These are phyloP conservation scores for Alternaria solani DNA, from an alignment of 2,329 filamentous ascomycete genomes.

Conservation along the genomic window DNA sequence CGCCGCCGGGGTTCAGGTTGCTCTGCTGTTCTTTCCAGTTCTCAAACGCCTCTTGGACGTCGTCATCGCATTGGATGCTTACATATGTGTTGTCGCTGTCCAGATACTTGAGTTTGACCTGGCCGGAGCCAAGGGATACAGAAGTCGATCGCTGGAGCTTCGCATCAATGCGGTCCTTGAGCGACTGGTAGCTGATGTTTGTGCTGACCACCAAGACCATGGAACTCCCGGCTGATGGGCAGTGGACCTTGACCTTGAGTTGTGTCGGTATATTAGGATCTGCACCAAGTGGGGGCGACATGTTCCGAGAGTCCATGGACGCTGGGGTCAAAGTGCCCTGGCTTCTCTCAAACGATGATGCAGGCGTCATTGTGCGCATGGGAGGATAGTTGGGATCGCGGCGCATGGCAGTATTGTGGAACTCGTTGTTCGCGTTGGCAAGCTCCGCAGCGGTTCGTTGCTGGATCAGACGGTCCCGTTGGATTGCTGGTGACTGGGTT, in stretches of 20 bases:
- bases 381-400: conserved; percentile 41
- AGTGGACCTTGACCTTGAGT: conserved; percentile 94
- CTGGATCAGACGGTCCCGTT: conserved; percentile 65
- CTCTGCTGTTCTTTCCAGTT: conserved; percentile 85
- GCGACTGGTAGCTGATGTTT: conserved; percentile 91
- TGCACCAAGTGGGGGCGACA: conserved; percentile 47
- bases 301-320: conserved; percentile 50
- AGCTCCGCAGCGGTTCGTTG: conserved; percentile 47
- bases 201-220: conserved; percentile 95
- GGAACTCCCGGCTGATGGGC: conserved; percentile 78
- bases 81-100: conserved; percentile 90
- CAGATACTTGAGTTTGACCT: conserved; percentile 85
- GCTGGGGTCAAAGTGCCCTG: conserved; percentile 47
- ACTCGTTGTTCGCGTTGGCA: conserved; percentile 52
- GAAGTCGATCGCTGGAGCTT: conserved; percentile 88
- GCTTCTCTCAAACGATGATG: conserved; percentile 50
- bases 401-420: conserved; percentile 38
- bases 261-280: conserved; percentile 68
- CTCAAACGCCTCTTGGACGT: conserved; percentile 93
- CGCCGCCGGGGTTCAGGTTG: conserved; percentile 65
- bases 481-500: conserved; percentile 74
- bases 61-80: conserved; percentile 93
- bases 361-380: conserved; percentile 49
- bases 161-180: conserved; percentile 94
- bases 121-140: conserved; percentile 81